These are phyloP conservation scores for Cichorium intybus DNA, from an alignment of 140 eudicot genomes.

Conservation along the genomic window DNA sequence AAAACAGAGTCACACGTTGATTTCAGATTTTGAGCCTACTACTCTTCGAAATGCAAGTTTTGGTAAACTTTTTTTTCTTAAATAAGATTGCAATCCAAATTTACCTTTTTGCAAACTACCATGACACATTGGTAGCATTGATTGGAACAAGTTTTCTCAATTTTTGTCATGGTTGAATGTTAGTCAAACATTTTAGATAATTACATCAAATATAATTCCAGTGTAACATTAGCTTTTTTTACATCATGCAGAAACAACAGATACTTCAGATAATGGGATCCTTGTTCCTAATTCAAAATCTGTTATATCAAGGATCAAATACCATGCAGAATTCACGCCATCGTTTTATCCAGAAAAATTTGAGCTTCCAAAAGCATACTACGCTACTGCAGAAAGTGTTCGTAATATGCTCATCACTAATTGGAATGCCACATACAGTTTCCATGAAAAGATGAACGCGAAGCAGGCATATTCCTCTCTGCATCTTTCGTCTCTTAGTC, in stretches of 20 bases:
- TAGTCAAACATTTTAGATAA: neutral
- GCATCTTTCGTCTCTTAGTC: no score
- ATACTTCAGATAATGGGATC: slow-evolving; percentile 28
- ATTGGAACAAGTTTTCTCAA: no score
- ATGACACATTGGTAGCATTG: no score
- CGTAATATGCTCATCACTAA: slow-evolving; percentile 67
- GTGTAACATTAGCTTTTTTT: neutral
- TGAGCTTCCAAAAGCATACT: slow-evolving; percentile 71
- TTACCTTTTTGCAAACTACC: no score
- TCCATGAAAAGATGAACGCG: slow-evolving; percentile 62
- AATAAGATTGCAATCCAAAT: no score
- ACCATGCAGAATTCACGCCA: slow-evolving; percentile 93
- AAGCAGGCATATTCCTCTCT: slow-evolving; percentile 87
- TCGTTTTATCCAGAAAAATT: slow-evolving; percentile 62
- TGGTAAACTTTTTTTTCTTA: no score
- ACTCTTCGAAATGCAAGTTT: no score
- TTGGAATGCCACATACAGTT: slow-evolving; percentile 78
- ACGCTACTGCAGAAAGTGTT: slow-evolving; percentile 88
- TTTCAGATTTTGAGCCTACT: no score
- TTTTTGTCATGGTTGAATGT: no score
- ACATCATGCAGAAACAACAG: slow-evolving; percentile 26
- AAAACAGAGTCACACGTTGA: no score
- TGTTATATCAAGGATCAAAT: slow-evolving; percentile 72
- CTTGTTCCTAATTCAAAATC: slow-evolving; percentile 59
- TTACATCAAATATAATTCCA: neutral